Percentiles rank a stretch among this genome's conserved stretches.
These are phyloP conservation scores for Xylariaceae sp. DNA, from an alignment of 2,329 filamentous ascomycete genomes.

Conservation along the genomic window DNA sequence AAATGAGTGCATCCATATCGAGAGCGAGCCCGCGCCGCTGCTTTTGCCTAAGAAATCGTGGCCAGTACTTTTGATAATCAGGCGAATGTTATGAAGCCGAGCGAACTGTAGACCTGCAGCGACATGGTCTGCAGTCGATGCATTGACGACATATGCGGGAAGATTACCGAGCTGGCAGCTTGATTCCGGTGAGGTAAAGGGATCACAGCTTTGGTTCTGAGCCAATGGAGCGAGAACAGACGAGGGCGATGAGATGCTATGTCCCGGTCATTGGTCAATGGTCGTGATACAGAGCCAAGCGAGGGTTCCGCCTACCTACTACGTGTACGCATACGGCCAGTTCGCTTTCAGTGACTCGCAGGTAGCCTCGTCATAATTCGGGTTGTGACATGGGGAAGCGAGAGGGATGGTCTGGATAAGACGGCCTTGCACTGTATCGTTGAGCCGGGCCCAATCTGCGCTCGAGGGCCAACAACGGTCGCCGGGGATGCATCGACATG, in stretches of 20 bases:
- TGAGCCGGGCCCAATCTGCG: not conserved
- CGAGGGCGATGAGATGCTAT: not conserved
- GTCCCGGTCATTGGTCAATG: too few relatives aligned
- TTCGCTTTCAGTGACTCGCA: too few relatives aligned
- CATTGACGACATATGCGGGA: conserved; percentile 26
- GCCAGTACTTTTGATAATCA: conserved; percentile 45
- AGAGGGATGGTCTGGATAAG: not conserved
- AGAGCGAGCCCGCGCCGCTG: conserved; percentile 44
- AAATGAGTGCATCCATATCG: conserved; percentile 44
- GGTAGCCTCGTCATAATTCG: not conserved
- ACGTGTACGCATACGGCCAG: too few relatives aligned
- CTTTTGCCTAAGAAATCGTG: conserved; percentile 46
- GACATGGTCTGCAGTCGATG: conserved; percentile 18
- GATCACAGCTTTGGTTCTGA: conserved; percentile 4
- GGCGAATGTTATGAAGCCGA: conserved; percentile 37
- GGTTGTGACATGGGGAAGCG: not conserved
- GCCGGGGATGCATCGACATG: conserved; percentile 1
- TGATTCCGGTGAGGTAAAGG: not conserved
- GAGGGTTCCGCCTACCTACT: too few relatives aligned
- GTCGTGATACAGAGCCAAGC: too few relatives aligned
- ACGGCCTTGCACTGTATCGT: not conserved
- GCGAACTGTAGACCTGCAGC: conserved; percentile 33
- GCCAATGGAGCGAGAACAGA: not conserved
- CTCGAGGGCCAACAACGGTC: conserved; percentile 3
- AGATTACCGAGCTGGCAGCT: conserved; percentile 8